Percentiles rank a stretch among this genome's conserved stretches.
These are phyloP conservation scores for Cladophialophora carrionii DNA, from an alignment of 2,329 filamentous ascomycete species.

Conservation along the genomic window DNA sequence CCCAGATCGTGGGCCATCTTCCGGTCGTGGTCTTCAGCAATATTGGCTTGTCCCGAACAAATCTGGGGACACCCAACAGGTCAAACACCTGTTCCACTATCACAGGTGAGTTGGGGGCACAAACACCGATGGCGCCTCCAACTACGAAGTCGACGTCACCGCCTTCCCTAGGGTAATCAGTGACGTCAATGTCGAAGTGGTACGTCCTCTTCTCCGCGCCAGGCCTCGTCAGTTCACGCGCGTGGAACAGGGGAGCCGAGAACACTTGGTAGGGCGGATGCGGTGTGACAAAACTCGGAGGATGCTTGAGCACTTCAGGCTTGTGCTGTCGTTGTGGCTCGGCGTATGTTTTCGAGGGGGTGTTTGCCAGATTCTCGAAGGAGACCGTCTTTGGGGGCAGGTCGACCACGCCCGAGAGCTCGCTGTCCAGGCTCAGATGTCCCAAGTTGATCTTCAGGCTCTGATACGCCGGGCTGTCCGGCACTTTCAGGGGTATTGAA, in stretches of 20 bases:
- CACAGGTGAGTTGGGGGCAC: constrained; percentile 77
- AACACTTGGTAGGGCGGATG: constrained; percentile 92
- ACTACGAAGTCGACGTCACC: constrained; percentile 90
- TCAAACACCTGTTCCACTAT: constrained; percentile 85
- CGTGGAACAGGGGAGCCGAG: constrained; percentile 80
- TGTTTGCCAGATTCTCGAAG: constrained; percentile 50
- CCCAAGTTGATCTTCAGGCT: constrained; percentile 77
- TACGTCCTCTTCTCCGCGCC: constrained; percentile 96
- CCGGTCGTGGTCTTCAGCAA: constrained; percentile 76
- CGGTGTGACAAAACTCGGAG: constrained; percentile 87
- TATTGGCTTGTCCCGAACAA: constrained; percentile 81
- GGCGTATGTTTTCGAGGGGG: constrained; percentile 19
- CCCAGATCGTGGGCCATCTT: constrained; percentile 98
- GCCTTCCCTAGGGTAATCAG: constrained; percentile 83
- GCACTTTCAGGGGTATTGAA: constrained; percentile 57
- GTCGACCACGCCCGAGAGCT: constrained; percentile 70
- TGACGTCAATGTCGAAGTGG: constrained; percentile 96
- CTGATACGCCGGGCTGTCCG: constrained; percentile 82
- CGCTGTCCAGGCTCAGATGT: constrained; percentile 69
- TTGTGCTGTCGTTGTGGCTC: constrained; percentile 15
- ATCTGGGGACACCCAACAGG: constrained; percentile 76
- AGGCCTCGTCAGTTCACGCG: constrained; percentile 81
- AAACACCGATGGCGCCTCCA: constrained; percentile 90
- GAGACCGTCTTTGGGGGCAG: constrained; percentile 76
- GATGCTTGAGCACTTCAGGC: constrained; percentile 56